Conservation (phyloP, 257 asterid species). For the Rauvolfia tetraphylla region DNA sequence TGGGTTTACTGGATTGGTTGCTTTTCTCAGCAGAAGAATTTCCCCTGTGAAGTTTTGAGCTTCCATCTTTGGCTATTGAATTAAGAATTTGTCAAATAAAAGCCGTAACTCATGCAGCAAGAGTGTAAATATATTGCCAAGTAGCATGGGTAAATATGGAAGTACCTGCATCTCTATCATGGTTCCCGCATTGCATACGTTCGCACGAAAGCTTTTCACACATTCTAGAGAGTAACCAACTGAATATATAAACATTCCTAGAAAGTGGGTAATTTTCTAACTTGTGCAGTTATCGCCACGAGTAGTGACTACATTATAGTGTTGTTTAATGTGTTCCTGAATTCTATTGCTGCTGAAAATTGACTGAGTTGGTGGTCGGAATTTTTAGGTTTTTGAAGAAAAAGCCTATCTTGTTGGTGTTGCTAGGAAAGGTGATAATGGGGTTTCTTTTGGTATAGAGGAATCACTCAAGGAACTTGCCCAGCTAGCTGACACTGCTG, state of each 20-base stretch:
- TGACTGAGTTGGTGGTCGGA: conserved; percentile 1
- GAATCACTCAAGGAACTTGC: conserved; percentile 84
- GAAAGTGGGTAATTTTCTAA: neutral
- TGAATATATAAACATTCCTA: neutral
- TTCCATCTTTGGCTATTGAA: no score
- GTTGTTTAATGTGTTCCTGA: neutral
- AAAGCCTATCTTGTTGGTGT: conserved; percentile 87
- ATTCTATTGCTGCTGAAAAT: conserved; percentile 10
- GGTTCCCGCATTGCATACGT: neutral
- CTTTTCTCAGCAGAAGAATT: no score
- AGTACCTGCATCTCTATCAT: no score
- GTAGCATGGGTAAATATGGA: no score
- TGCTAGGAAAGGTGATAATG: conserved; percentile 59
- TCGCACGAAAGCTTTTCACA: neutral
- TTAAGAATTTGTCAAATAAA: no score
- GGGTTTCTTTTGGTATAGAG: conserved; percentile 65
- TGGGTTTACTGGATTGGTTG: no score
- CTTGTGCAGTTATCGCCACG: neutral
- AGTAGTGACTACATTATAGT: neutral
- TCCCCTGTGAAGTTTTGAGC: no score
- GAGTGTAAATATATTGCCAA: no score
- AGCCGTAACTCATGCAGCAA: no score
- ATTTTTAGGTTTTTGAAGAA: conserved; percentile 77
- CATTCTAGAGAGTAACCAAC: neutral
- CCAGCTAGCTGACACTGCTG: conserved; percentile 98